Evolutionary conservation across 1,284 basidiomycete species (phyloP).

Genomic region (Filobasidium uniguttulatum): DNA sequence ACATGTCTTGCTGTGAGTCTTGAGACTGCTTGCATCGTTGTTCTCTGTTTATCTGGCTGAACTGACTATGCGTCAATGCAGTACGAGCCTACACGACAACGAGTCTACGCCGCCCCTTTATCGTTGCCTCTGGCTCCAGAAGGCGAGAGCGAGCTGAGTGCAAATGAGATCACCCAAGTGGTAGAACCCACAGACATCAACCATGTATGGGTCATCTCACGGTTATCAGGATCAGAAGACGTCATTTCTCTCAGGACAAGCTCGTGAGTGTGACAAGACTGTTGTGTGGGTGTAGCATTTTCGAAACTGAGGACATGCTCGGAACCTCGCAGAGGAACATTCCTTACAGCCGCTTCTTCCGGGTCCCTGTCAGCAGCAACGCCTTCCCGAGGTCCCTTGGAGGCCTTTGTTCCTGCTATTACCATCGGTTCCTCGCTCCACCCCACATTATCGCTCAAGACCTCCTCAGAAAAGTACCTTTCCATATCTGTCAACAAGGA

Average conservation of each 20-base stretch:
- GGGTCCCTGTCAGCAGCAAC: slow-evolving; percentile 30
- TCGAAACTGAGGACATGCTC: not conserved
- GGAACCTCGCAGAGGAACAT: slow-evolving; percentile 26
- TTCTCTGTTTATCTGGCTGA: not conserved
- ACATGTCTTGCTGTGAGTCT: slow-evolving; percentile 31
- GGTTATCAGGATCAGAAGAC: slow-evolving; percentile 39
- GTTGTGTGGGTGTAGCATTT: not conserved
- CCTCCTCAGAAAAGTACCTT: slow-evolving; percentile 25
- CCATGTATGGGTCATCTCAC: slow-evolving; percentile 41
- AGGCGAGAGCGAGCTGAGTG: slow-evolving; percentile 28
- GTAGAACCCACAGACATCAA: slow-evolving; percentile 39
- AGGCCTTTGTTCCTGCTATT: slow-evolving; percentile 28
- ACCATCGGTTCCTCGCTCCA: slow-evolving; percentile 12
- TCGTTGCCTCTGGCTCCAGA: slow-evolving; percentile 34
- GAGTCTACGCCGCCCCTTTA: slow-evolving; percentile 31
- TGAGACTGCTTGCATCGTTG: not conserved
- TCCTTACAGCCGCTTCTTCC: slow-evolving; percentile 32
- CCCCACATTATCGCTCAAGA: slow-evolving; percentile 22
- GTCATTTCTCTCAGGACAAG: slow-evolving; percentile 37
- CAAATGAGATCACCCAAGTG: slow-evolving; percentile 26
- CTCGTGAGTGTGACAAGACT: slow-evolving; percentile 22
- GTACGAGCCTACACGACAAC: slow-evolving; percentile 32
- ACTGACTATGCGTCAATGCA: slow-evolving; percentile 4
- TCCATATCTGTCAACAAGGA: slow-evolving; percentile 18
- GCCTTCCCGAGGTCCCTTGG: slow-evolving; percentile 35